Evolutionary conservation across 352 stramenopile genomes (phyloP), one percentile per base, ranked within the genome.

Genomic region (Globisporangium alternatum): DNA sequence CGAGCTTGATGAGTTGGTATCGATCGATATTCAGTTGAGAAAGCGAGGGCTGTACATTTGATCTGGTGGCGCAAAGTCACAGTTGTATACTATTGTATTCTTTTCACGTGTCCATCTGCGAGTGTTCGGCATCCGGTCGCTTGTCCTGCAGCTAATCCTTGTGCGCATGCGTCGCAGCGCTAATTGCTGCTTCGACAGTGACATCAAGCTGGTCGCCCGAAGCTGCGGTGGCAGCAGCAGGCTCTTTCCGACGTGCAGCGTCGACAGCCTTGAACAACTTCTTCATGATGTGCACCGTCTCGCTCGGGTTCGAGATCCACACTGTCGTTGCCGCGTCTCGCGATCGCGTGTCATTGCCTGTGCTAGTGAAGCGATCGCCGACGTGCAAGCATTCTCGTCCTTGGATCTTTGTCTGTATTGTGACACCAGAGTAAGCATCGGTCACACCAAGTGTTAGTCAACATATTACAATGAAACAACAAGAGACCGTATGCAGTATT

Each of bases 281-380:
- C 60, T 97, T 97, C 64, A 99, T 89, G 68, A 98, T 92, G 64
- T 98, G 96, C 13, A 88, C 93, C 6, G 96, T 99, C 68, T 99
- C 96, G 31, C 92, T 80, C 17, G 96, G 96, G 68, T 93, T 88
- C 2, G 91, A 98, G 59, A 99, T 95, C 96, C 96, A 99, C 55
- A 98, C 91, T 31, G 93, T 98, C 25, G 95, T 96, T 22, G 90
- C 91, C 6, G 91, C 86, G 53, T 92, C 90, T 47, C 96, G 78
- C 13, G 95, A 97, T 6, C 93, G 91, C 55, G 88, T 98, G 63
- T 99, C 96, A 68, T 99, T 99, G 25, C 63, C 63, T 22, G 82
- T 93, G 53, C 74, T 72, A 31, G 86, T 96, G 60, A 95, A 94
- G 31, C 97, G 94, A 62, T 99, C 96, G 39, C 96, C 96, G 39